Evolutionary conservation across 1,284 basidiomycete genomes (phyloP).

Genomic region (Wallemia hederae): DNA sequence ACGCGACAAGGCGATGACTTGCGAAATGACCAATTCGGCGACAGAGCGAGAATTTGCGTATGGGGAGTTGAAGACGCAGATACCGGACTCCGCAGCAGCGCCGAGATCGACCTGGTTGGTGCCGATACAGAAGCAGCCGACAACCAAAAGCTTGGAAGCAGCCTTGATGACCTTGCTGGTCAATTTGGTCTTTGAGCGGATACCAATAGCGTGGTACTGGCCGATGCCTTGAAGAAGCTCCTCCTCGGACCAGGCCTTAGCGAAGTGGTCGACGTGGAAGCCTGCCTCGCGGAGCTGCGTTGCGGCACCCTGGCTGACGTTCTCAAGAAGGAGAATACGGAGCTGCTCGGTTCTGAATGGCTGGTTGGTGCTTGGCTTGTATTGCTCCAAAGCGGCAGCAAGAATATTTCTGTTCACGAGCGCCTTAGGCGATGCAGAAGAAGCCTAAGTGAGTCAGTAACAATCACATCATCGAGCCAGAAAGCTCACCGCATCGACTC

Average conservation of each 20-base stretch:
- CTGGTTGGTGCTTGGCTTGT: constrained; percentile 1
- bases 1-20: constrained; percentile 76
- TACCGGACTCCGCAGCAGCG: constrained; percentile 58
- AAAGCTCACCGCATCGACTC: neutral
- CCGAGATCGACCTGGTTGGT: constrained; percentile 89
- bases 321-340: constrained; percentile 62
- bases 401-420: neutral
- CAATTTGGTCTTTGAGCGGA: constrained; percentile 90
- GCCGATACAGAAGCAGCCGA: constrained; percentile 99
- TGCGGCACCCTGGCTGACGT: constrained; percentile 79
- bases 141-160: constrained; percentile 65
- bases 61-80: constrained; percentile 97
- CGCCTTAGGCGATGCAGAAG: neutral
- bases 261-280: constrained; percentile 73
- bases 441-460: neutral
- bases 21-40: constrained; percentile 85
- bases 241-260: constrained; percentile 63
- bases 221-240: constrained; percentile 70
- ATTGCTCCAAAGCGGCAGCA: constrained; percentile 2
- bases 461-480: neutral
- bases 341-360: constrained; percentile 24
- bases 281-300: constrained; percentile 50
- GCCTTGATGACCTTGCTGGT: constrained; percentile 66
- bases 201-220: constrained; percentile 78
- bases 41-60: constrained; percentile 99